Conservation (phyloP, 495 filamentous ascomycete species). For the Tuber aestivum region DNA sequence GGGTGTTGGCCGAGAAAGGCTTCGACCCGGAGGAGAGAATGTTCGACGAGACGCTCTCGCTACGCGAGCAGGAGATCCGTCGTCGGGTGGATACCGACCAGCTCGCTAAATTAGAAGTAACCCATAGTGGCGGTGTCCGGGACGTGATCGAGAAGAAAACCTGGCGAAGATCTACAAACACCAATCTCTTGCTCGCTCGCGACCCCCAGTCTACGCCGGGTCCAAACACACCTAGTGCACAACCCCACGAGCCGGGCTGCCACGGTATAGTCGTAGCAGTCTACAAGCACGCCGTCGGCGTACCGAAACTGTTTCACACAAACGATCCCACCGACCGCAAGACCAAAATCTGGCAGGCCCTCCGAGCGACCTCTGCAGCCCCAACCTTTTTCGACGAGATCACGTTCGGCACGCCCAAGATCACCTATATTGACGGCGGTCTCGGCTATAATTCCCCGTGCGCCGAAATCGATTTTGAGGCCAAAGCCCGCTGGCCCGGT, state of each 20-base stretch:
- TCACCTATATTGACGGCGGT: constrained; percentile 84
- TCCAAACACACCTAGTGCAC: constrained; percentile 3
- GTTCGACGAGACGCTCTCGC: constrained; percentile 25
- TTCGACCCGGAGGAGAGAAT: constrained; percentile 41
- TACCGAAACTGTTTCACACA: constrained; percentile 70
- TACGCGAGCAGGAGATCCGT: background rate
- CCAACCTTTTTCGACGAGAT: constrained; percentile 93
- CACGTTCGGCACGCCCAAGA: constrained; percentile 80
- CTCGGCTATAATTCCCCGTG: constrained; percentile 83
- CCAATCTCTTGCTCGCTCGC: background rate
- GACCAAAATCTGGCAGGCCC: constrained; percentile 91
- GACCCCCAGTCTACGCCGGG: constrained; percentile 10
- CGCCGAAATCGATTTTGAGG: constrained; percentile 76
- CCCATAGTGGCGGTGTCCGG: constrained; percentile 10
- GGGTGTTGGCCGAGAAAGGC: constrained; percentile 35
- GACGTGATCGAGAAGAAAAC: constrained; percentile 1
- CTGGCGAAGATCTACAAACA: background rate
- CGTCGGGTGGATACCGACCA: constrained; percentile 23
- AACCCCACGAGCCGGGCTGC: constrained; percentile 7
- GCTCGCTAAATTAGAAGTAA: constrained; percentile 18
- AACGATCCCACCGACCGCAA: constrained; percentile 79
- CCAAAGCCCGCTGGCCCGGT: constrained; percentile 87
- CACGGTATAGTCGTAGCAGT: constrained; percentile 64
- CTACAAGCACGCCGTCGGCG: constrained; percentile 70
- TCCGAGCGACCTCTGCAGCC: constrained; percentile 82